Base-by-base conservation (phyloP, 805 yeast genomes). In the Candida peoriensis region DNA sequence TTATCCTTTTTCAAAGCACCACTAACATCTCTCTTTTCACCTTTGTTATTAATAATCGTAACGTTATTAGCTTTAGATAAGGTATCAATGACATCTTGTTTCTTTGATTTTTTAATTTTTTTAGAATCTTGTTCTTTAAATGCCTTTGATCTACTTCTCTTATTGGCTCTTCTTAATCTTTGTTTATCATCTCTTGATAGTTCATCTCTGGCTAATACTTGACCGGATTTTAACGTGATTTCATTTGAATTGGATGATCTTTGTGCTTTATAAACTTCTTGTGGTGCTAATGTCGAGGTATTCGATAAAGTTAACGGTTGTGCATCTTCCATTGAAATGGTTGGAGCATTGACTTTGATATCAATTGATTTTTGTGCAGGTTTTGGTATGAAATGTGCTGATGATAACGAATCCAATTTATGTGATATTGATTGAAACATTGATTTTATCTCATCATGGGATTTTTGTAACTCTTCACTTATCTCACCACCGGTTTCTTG, bases 371-470 rank as follows among this genome's bases (percentile, higher is more conserved):
- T 82, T 57, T 84, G 80, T 24, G 84, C 77, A 13, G 96, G 95
- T 59, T 82, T 85, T 33, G 98, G 98, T 41, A 88, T 74, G 64
- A 82, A 93, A 57, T 88, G 94, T 44, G 96, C 95, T n/a, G 97
- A 88, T 33, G 94, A 78, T 37, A 90, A 68, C 5, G 96, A 78
- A 58, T 93, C 97, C 32, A 90, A 72, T 47, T 81, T 82, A 51
- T 81, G 78, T 32, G 72, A 69, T 23, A 90, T 65, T 10, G 64
- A 64, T 29, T 71, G 70, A 53, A 76, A 88, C 38, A 90, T 53
- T 23, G 70, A 77, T 12, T 72, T 63, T 34, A 93, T 79, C 57
- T 89, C 97, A 39, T 76, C 73, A 57, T 93, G 97, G 6, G 83
- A 81, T 32, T 70, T 70, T 35, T 76, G 68, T 20, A 84, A 59